A percentile compares a stretch with the other conserved stretches of the same genome.
These are phyloP conservation scores for Penicillium dipodomyicola DNA, from an alignment of 495 filamentous ascomycete genomes.

Conservation along the genomic window DNA sequence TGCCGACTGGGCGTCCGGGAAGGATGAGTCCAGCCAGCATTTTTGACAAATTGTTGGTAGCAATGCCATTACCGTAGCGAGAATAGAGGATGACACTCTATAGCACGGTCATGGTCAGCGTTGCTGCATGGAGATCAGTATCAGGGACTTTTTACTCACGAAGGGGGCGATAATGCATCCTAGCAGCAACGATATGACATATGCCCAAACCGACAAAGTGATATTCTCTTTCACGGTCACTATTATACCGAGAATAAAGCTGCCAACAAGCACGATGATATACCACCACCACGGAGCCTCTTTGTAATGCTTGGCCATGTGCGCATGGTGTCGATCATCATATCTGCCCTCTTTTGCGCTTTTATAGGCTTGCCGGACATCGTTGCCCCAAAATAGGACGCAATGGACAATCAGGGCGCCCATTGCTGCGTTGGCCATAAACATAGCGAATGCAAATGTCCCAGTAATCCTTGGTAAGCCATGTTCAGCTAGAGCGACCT, in stretches of 20 bases:
- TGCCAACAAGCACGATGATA: constrained; percentile 38
- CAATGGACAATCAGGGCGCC: constrained; percentile 36
- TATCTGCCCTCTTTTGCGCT: constrained; percentile 26
- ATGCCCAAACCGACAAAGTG: constrained; percentile 56
- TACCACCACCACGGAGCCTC: constrained; percentile 60
- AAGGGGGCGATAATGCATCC: constrained; percentile 37
- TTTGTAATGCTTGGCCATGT: constrained; percentile 47
- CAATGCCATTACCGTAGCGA: constrained; percentile 38
- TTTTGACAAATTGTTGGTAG: constrained; percentile 41
- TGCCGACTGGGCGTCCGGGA: constrained; percentile 46
- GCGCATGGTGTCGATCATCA: constrained; percentile 48
- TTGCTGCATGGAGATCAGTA: not conserved
- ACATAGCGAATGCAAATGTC: constrained; percentile 37
- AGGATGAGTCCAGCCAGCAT: constrained; percentile 38
- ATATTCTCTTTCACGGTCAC: constrained; percentile 46
- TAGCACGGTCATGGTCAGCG: constrained; percentile 1
- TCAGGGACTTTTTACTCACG: constrained; percentile 16
- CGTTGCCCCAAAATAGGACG: constrained; percentile 38
- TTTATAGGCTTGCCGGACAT: constrained; percentile 30
- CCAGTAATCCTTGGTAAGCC: constrained; percentile 46
- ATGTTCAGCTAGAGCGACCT: constrained; percentile 26
- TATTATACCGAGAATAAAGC: constrained; percentile 50
- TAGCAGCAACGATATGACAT: constrained; percentile 42
- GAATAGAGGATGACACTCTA: constrained; percentile 35
- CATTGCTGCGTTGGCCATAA: constrained; percentile 38